Base-by-base conservation (phyloP, 2,329 filamentous ascomycete species). In the Alternaria triticina region DNA sequence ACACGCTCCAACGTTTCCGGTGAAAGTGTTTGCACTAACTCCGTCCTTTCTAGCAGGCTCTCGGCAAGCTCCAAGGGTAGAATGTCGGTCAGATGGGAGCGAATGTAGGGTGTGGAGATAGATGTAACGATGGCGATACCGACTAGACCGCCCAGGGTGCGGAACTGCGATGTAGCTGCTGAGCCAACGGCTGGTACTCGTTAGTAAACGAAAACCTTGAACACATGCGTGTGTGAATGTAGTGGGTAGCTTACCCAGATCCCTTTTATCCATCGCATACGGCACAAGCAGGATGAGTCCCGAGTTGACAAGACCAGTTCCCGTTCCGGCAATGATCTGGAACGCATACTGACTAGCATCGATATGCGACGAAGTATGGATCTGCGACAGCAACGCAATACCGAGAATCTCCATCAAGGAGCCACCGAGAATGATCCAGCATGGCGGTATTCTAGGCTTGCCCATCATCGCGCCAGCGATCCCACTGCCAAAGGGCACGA, bases 321-420 rank as follows among this genome's bases (percentile, higher is more conserved):
- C 69, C 5, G 46, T 22, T 6, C 69, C 69, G 6, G 61, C 56
- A 27, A 71, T 49, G 23, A 65, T 55, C 25, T 71, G 65, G 40
- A 22, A 71, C 11, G 40, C 69, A 56, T 68, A 71, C n/a, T 65
- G 67, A 20, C 54, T 23, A 13, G 25, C 12, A 10, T 59, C 22
- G 5, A 64, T 54, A 15, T 59, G 22, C 17, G 33, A 54, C 3
- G 46, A 15, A 7, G 45, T 58, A 10, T 55, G 57, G 22, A 28
- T 56, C 23, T 36, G 33, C 9, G 63, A 51, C 3, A 71, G 47
- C 7, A 64, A 28, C 1, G 36, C 40, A 11, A 57, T 47, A 25
- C 69, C 69, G 5, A 65, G 47, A 17, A 68, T n/a, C 47, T 70
- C 46, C 11, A 68, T 28, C 3, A 50, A 4, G 17, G 59, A 50